phyloP scores from a whole-genome alignment of 2,329 filamentous ascomycete species.

The Ambrosiella xylebori region DNA sequence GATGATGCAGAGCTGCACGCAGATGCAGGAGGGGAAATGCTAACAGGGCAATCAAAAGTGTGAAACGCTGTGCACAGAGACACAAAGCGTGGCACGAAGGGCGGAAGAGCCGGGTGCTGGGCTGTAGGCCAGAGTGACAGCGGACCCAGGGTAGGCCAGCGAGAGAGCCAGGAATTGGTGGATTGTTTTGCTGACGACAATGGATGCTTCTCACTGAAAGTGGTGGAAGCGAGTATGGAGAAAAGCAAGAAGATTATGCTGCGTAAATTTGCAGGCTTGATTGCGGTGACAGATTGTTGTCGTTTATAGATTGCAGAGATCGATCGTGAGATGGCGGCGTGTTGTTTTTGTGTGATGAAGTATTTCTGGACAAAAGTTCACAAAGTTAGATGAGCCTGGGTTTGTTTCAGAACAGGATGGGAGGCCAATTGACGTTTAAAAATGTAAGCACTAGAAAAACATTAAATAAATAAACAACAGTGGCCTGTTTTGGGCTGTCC shows the following conservation, averaged over 20 bases:
- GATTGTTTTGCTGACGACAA: background rate
- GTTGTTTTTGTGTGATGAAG: background rate
- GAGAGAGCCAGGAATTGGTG: background rate
- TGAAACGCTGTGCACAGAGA: constrained; percentile 4
- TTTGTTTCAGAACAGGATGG: no score
- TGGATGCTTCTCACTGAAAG: background rate
- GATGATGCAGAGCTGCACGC: background rate
- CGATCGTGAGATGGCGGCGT: constrained; percentile 16
- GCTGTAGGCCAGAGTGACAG: background rate
- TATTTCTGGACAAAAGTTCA: no score
- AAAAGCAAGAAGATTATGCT: background rate
- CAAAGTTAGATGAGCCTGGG: no score
- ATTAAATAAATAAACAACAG: no score
- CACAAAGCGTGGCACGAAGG: constrained; percentile 6
- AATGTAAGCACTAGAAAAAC: no score
- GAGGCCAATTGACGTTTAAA: no score
- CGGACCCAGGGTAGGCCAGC: constrained; percentile 1
- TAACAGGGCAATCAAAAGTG: background rate
- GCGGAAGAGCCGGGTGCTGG: constrained; percentile 11
- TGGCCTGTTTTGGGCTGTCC: no score
- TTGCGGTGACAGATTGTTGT: constrained; percentile 1
- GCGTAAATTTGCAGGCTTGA: background rate
- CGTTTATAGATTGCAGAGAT: constrained; percentile 8
- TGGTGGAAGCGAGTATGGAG: constrained; percentile 6
- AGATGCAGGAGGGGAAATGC: background rate